phyloP scores from a whole-genome alignment of 2,329 filamentous ascomycete species.

The Trichoderma hamatum region DNA sequence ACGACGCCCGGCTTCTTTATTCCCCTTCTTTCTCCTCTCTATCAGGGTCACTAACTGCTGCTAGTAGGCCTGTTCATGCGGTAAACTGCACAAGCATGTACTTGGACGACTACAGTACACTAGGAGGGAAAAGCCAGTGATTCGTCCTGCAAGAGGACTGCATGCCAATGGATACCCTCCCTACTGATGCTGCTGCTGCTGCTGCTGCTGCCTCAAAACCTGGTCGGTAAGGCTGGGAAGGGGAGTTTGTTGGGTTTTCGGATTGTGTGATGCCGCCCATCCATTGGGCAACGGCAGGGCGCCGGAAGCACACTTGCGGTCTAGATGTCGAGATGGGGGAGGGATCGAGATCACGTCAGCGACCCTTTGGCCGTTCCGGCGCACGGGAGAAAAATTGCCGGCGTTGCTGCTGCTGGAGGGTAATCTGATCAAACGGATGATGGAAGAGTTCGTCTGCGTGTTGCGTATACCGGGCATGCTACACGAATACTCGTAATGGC shows the following conservation, averaged over 20 bases:
- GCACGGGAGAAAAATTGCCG: background rate
- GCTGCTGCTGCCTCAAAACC: background rate
- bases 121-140: background rate
- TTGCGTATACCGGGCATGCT: background rate
- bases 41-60: background rate
- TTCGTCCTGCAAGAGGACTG: background rate
- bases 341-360: conserved; percentile 25
- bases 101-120: too few relatives aligned
- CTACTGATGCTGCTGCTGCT: background rate
- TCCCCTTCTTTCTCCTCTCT: background rate
- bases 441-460: background rate
- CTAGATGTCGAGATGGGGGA: background rate
- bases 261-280: background rate
- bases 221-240: conserved; percentile 20
- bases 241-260: conserved; percentile 7
- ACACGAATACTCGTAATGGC: background rate
- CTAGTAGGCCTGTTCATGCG: background rate
- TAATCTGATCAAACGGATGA: background rate
- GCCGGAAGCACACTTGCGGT: background rate
- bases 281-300: background rate
- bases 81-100: background rate
- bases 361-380: background rate
- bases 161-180: background rate
- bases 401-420: too few relatives aligned
- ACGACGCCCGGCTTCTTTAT: background rate